Evolutionary conservation across 352 stramenopile species (phyloP), one percentile per base, ranked within the genome.

Genomic region (Elongisporangium anandrum): DNA sequence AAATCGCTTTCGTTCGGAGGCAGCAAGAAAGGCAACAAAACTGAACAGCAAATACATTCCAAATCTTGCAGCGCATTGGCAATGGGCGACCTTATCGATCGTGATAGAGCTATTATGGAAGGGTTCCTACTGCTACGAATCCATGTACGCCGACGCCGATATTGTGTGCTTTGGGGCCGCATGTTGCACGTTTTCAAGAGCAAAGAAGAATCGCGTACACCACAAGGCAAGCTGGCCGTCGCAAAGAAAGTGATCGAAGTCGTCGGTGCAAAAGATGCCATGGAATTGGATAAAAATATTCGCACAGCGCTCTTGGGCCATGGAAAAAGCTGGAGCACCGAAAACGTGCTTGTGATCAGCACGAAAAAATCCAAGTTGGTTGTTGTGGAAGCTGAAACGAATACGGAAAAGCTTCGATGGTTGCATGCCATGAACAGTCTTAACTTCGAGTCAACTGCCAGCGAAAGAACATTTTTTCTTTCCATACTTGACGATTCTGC

Each of bases 391-490:
- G 79, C 84, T 2, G 84, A 90, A 20, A 92, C 81, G 1, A 69
- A 71, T 6, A 88, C 72, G 3, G 84, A 94, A 45, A 90, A 94
- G 62, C 68, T 88, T 55, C 76, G 84, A 2, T 94, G 84, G 84
- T 53, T 92, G 22, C 79, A 94, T 29, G 81, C 81, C 1, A 75
- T 91, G 65, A 84, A 65, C 21, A 83, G 70, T 29, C 70, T 94
- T 20, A 85, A 90, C 51, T 79, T 85, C 53, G 70, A 66, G 16
- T 83, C 73, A 8, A 60, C 57, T 15, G 56, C 78, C 0, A 81
- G 70, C 10, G 80, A 94, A 50, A 84, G 73, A 39, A 61, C 66
- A 13, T 68, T 90, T 45, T 85, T 86, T 57, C 17, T 77, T 41
- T 77, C 81, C 4, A 77, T 88, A 48, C 57, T 94, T 3, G 67